These are phyloP conservation scores for Bruguiera hainesii DNA, from an alignment of 441 rosid genomes.

Conservation along the genomic window DNA sequence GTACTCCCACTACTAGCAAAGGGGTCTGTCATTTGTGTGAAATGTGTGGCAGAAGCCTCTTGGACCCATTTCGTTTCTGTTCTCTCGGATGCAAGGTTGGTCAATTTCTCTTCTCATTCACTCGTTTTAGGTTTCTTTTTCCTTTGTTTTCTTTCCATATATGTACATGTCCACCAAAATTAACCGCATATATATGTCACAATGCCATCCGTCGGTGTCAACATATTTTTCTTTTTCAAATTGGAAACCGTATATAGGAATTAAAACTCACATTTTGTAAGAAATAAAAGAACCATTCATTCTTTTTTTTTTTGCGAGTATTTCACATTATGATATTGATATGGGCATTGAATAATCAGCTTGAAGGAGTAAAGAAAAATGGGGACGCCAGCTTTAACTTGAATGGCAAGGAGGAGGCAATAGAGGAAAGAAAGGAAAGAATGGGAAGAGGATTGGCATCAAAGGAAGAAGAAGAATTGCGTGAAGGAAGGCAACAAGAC, in stretches of 20 bases:
- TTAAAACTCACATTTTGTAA: no score
- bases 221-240: no score
- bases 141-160: not conserved
- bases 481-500: slow-evolving; percentile 52
- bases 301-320: not conserved
- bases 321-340: not conserved
- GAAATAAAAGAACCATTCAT: no score
- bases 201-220: no score
- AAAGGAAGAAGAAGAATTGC: slow-evolving; percentile 41
- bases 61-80: slow-evolving; percentile 86
- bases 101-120: not conserved
- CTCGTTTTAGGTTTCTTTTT: not conserved
- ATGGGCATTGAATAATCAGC: slow-evolving; percentile 30
- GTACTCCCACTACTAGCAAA: slow-evolving; percentile 26
- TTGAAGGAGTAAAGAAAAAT: slow-evolving; percentile 56
- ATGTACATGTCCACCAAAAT: not conserved
- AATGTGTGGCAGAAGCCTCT: slow-evolving; percentile 64
- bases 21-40: slow-evolving; percentile 58
- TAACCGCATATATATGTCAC: not conserved
- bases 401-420: slow-evolving; percentile 31
- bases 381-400: slow-evolving; percentile 42
- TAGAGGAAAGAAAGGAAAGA: slow-evolving; percentile 33
- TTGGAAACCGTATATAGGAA: no score
- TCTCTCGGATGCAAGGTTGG: slow-evolving; percentile 92
- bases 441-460: slow-evolving; percentile 29